Conservation (phyloP, 1,139 yeast genomes). For the Lodderomyces parapsilosis region DNA sequence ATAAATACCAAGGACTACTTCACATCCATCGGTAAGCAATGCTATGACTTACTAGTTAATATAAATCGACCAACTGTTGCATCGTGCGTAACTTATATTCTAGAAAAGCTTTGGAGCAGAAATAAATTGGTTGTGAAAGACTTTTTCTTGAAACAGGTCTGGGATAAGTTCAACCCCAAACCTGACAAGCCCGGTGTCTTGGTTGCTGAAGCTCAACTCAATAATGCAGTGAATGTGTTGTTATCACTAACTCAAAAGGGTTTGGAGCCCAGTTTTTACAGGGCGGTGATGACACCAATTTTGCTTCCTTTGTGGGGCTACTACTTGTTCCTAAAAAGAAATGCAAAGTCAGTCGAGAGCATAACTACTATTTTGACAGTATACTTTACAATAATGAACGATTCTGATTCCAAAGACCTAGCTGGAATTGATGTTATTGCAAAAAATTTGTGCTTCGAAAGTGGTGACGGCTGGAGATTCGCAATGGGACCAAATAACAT, state of each 20-base stretch:
- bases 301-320: conserved; percentile 61
- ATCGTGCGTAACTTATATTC: conserved; percentile 56
- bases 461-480: conserved; percentile 52
- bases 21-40: conserved; percentile 54
- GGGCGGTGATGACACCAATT: conserved; percentile 44
- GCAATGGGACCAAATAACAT: conserved; percentile 53
- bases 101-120: conserved; percentile 52
- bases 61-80: conserved; percentile 62
- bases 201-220: conserved; percentile 46
- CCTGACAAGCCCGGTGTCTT: conserved; percentile 7
- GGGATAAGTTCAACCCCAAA: conserved; percentile 43
- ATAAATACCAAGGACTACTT: conserved; percentile 53
- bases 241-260: conserved; percentile 59
- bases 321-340: conserved; percentile 45
- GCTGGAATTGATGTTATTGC: conserved; percentile 39
- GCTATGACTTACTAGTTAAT: conserved; percentile 53
- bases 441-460: conserved; percentile 42
- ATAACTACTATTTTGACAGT: conserved; percentile 48
- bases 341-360: conserved; percentile 41
- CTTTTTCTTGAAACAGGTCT: conserved; percentile 53
- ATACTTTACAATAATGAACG: conserved; percentile 40
- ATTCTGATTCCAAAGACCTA: conserved; percentile 19
- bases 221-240: conserved; percentile 64
- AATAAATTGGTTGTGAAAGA: conserved; percentile 56
- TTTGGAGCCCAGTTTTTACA: conserved; percentile 40